Percentiles rank a stretch among this genome's conserved stretches.
Evolutionary conservation across 192 early-diverging fungal genomes (phyloP).

Genomic region (Coemansia sp.): DNA sequence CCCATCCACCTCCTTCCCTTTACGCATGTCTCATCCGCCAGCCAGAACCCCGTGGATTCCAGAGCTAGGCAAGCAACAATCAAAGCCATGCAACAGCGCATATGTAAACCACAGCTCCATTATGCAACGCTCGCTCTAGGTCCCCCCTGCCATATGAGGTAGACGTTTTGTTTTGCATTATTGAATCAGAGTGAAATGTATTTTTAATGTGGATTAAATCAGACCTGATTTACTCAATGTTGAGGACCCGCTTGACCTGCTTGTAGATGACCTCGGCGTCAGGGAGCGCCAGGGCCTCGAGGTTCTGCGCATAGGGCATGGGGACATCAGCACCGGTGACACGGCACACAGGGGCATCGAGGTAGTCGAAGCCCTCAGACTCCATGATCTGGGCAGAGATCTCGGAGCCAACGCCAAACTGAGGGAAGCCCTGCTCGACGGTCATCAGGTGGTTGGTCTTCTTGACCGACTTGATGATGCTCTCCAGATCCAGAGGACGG

Average conservation of each 20-base stretch:
- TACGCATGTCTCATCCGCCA: too few species aligned
- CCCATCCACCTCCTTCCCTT: too few species aligned
- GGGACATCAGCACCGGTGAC: constrained; percentile 97
- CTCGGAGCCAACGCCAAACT: constrained; percentile 92
- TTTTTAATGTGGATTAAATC: neutral
- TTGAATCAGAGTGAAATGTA: neutral
- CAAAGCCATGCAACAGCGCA: too few species aligned
- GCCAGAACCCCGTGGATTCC: too few species aligned
- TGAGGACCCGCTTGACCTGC: constrained; percentile 63
- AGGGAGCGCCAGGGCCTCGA: constrained; percentile 87
- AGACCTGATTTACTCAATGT: constrained; percentile 43
- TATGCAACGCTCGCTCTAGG: too few species aligned
- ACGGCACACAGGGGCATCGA: constrained; percentile 91
- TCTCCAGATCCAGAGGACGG: constrained; percentile 87
- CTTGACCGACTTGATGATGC: constrained; percentile 91
- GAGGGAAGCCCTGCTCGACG: constrained; percentile 94
- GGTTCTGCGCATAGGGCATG: constrained; percentile 94
- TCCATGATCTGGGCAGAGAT: constrained; percentile 97
- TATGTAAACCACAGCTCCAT: too few species aligned
- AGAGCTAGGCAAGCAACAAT: too few species aligned
- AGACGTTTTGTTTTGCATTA: neutral
- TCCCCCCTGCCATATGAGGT: too few species aligned
- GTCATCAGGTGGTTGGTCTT: constrained; percentile 97
- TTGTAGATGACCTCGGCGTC: constrained; percentile 77
- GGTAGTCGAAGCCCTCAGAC: constrained; percentile 91